Conservation (phyloP, 352 stramenopile species). For the Globisporangium middletonii region DNA sequence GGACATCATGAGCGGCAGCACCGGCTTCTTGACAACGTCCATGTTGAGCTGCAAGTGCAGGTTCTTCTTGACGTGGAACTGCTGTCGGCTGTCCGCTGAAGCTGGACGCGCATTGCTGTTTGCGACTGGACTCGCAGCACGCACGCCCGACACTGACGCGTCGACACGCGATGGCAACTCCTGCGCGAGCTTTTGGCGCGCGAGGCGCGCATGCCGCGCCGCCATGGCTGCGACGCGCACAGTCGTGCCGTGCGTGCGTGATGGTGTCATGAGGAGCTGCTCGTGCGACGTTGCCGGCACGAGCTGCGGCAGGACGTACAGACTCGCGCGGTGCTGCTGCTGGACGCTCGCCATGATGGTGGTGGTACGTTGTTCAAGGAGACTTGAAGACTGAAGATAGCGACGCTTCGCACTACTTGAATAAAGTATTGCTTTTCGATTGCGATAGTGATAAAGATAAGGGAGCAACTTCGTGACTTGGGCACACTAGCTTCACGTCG, state of each 20-base stretch:
- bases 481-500: too few species aligned
- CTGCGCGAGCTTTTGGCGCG: constrained; percentile 23
- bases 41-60: constrained; percentile 55
- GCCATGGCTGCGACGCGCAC: constrained; percentile 43
- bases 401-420: too few species aligned
- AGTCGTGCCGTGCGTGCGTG: constrained; percentile 16
- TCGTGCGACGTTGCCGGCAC: not conserved
- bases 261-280: constrained; percentile 1
- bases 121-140: constrained; percentile 14
- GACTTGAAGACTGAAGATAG: too few species aligned
- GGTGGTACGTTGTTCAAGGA: too few species aligned
- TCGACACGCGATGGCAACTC: not conserved
- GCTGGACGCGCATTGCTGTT: not conserved
- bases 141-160: not conserved
- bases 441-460: too few species aligned
- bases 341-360: constrained; percentile 7
- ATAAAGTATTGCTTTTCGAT: too few species aligned
- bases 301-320: constrained; percentile 1
- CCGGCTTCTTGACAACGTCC: constrained; percentile 23
- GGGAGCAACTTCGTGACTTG: too few species aligned
- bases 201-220: constrained; percentile 36
- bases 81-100: not conserved
- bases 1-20: constrained; percentile 36
- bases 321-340: not conserved
- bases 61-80: constrained; percentile 35